Evolutionary conservation across 2,329 filamentous ascomycete genomes (phyloP).

Genomic region (Chaetomium strumarium): DNA sequence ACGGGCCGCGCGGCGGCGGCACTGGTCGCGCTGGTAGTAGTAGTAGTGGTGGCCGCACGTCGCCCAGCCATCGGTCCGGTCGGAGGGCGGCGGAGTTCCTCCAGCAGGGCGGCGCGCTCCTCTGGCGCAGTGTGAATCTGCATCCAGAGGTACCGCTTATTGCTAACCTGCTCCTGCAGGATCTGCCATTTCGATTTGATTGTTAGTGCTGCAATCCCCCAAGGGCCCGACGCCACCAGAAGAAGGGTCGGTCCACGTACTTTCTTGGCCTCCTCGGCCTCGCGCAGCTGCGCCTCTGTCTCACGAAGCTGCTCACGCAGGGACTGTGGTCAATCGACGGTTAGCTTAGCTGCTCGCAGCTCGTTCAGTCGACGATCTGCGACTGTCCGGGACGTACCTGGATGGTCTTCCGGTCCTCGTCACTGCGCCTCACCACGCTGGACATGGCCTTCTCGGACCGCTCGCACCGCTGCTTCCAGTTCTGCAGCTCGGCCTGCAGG

Average conservation of each 20-base stretch:
- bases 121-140: slow-evolving; percentile 15
- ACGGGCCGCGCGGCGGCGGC: slow-evolving; percentile 1
- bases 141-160: slow-evolving; percentile 21
- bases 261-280: no score
- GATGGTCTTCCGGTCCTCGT: slow-evolving; percentile 8
- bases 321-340: background rate
- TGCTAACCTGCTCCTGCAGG: slow-evolving; percentile 20
- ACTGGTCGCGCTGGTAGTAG: no score
- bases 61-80: no score
- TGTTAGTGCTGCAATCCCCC: background rate
- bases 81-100: background rate
- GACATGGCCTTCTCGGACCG: background rate
- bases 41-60: no score
- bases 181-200: slow-evolving; percentile 3
- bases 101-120: slow-evolving; percentile 6
- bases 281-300: no score
- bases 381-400: slow-evolving; percentile 7
- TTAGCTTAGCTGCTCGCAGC: background rate
- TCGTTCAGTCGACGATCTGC: background rate
- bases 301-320: slow-evolving; percentile 14
- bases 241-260: no score
- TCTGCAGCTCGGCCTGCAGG: slow-evolving; percentile 5
- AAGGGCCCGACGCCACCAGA: background rate
- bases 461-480: background rate
- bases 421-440: background rate